Evolutionary conservation across 2,329 filamentous ascomycete genomes (phyloP).

Genomic region (Diplodia sapinea): DNA sequence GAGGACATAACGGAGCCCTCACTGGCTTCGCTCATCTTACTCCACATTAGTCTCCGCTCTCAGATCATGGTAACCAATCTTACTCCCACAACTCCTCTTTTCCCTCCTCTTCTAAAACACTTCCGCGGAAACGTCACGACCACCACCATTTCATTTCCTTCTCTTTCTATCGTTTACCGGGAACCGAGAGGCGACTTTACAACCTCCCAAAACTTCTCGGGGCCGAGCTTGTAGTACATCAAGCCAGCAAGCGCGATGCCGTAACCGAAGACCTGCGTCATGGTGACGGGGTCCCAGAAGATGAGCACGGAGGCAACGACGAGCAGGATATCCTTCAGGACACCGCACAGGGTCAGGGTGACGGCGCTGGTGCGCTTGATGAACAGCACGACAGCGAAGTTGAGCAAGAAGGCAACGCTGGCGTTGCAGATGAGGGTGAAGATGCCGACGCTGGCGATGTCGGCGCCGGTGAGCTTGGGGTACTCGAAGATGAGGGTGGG

Average conservation of each 20-base stretch:
- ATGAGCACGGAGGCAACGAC: slow-evolving; percentile 80
- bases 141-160: not conserved
- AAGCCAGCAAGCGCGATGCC: slow-evolving; percentile 78
- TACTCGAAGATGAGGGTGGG: slow-evolving; percentile 73
- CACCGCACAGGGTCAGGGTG: slow-evolving; percentile 83
- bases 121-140: not conserved
- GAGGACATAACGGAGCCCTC: not conserved
- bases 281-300: slow-evolving; percentile 76
- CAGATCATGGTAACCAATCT: not conserved
- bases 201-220: slow-evolving; percentile 67
- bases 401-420: slow-evolving; percentile 77
- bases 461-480: slow-evolving; percentile 69
- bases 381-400: slow-evolving; percentile 84
- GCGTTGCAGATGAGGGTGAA: slow-evolving; percentile 77
- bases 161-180: not conserved
- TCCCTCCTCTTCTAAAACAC: not conserved
- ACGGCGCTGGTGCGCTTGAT: slow-evolving; percentile 89
- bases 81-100: not conserved
- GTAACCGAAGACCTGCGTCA: slow-evolving; percentile 83
- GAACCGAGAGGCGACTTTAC: not conserved
- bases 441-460: slow-evolving; percentile 75
- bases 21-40: not conserved
- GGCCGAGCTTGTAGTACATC: slow-evolving; percentile 84
- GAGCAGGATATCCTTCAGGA: slow-evolving; percentile 86
- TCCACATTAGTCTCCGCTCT: not conserved